phyloP scores from a whole-genome alignment of 2,329 filamentous ascomycete genomes.

The Penicillium sp. region DNA sequence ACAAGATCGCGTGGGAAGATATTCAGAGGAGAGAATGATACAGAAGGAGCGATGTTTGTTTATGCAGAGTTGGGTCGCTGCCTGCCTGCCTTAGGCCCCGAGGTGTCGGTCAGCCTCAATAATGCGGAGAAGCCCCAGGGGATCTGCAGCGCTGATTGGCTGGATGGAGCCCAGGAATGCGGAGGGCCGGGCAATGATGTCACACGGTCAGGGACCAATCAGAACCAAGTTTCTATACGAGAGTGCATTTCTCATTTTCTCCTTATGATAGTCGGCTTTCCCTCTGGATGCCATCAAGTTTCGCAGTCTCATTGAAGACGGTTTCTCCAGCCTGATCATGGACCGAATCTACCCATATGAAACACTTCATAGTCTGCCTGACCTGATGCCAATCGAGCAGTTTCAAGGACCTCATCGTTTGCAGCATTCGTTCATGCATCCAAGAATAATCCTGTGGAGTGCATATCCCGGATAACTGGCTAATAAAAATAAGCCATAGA shows the following conservation, averaged over 20 bases:
- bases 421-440: background rate
- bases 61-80: background rate
- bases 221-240: background rate
- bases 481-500: background rate
- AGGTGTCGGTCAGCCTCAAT: background rate
- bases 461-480: background rate
- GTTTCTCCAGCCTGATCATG: background rate
- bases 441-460: background rate
- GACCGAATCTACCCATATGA: constrained; percentile 3
- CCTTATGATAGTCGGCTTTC: no score
- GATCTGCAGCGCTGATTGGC: background rate
- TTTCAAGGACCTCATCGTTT: background rate
- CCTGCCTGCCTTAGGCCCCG: no score
- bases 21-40: background rate
- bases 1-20: background rate
- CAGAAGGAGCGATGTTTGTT: background rate
- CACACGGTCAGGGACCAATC: background rate
- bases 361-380: background rate
- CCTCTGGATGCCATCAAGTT: background rate
- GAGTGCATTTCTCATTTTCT: no score
- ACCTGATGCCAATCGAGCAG: background rate
- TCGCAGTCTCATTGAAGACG: background rate
- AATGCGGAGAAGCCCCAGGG: background rate
- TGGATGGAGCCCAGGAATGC: background rate
- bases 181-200: background rate